phyloP scores from a whole-genome alignment of 2,329 filamentous ascomycete species.

The Sarocladiaceae sp. region DNA sequence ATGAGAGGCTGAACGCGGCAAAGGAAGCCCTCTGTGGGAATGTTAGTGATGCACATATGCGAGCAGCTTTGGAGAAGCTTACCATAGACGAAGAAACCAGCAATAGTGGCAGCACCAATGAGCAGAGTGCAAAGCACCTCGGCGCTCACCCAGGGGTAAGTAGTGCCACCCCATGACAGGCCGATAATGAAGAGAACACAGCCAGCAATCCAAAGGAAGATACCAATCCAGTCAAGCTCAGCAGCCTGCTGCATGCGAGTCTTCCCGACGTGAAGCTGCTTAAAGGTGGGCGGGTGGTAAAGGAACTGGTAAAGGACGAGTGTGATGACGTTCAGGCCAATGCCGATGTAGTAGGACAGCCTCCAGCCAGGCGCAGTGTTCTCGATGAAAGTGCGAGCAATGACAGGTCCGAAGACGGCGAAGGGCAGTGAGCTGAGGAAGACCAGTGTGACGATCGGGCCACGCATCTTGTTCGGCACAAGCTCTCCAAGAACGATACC shows the following conservation, averaged over 20 bases:
- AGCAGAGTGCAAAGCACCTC: conserved; percentile 32
- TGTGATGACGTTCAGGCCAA: conserved; percentile 36
- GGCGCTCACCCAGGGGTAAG: conserved; percentile 37
- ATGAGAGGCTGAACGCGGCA: conserved; percentile 34
- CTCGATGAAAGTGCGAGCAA: conserved; percentile 39
- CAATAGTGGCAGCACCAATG: conserved; percentile 30
- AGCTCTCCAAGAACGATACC: conserved; percentile 37
- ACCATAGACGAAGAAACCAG: conserved; percentile 32
- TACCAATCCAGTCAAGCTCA: conserved; percentile 41
- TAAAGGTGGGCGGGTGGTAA: conserved; percentile 43
- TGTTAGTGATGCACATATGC: neutral
- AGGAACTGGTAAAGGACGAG: conserved; percentile 36
- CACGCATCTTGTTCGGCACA: conserved; percentile 37
- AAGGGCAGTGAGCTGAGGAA: conserved; percentile 36
- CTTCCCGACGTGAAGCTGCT: conserved; percentile 36
- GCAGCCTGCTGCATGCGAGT: conserved; percentile 32
- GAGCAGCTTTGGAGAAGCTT: conserved; percentile 10
- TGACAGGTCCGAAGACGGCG: conserved; percentile 40
- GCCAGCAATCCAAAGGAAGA: conserved; percentile 36
- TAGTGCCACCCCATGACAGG: conserved; percentile 36
- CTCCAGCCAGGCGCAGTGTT: conserved; percentile 40
- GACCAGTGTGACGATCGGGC: conserved; percentile 30
- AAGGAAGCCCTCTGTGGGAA: conserved; percentile 28
- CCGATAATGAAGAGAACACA: conserved; percentile 38
- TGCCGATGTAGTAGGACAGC: conserved; percentile 45